Conservation (phyloP, 1,139 yeast genomes). For the Nakaseomyces bracarensis region DNA sequence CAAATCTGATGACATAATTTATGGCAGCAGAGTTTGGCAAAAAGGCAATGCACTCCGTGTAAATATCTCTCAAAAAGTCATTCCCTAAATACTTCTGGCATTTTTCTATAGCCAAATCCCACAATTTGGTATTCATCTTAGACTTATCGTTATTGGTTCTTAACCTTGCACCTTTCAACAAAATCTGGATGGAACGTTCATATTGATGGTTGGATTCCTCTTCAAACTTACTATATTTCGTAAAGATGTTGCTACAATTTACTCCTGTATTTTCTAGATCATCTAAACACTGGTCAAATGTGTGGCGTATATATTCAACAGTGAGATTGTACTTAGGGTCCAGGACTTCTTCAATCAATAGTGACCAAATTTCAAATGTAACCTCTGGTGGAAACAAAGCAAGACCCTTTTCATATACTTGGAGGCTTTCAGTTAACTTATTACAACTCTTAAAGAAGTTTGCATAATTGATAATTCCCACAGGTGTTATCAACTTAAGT, state of each 20-base stretch:
- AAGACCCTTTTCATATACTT: conserved; percentile 61
- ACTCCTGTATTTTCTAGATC: conserved; percentile 43
- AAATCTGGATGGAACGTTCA: conserved; percentile 38
- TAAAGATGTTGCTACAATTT: conserved; percentile 39
- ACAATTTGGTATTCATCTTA: conserved; percentile 17
- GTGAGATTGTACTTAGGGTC: conserved; percentile 30
- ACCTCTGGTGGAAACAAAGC: conserved; percentile 52
- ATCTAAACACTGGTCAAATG: conserved; percentile 57
- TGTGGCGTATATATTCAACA: conserved; percentile 57
- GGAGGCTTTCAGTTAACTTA: conserved; percentile 44
- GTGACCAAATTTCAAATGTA: conserved; percentile 66
- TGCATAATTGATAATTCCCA: conserved; percentile 59
- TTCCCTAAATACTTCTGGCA: conserved; percentile 16
- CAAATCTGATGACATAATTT: conserved; percentile 21
- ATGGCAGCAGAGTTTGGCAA: conserved; percentile 22
- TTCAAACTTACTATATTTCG: conserved; percentile 59
- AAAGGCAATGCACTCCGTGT: conserved; percentile 23
- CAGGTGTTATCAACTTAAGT: conserved; percentile 62
- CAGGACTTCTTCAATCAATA: conserved; percentile 51
- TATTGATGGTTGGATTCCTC: conserved; percentile 39
- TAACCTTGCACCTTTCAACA: conserved; percentile 35
- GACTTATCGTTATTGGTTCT: conserved; percentile 8
- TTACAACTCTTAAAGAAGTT: conserved; percentile 46
- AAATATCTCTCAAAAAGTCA: conserved; percentile 18
- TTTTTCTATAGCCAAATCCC: conserved; percentile 20